Percentiles rank a stretch among this genome's conserved stretches.
Evolutionary conservation across 2,329 filamentous ascomycete species (phyloP).

Genomic region (Gnomoniopsis sp.): DNA sequence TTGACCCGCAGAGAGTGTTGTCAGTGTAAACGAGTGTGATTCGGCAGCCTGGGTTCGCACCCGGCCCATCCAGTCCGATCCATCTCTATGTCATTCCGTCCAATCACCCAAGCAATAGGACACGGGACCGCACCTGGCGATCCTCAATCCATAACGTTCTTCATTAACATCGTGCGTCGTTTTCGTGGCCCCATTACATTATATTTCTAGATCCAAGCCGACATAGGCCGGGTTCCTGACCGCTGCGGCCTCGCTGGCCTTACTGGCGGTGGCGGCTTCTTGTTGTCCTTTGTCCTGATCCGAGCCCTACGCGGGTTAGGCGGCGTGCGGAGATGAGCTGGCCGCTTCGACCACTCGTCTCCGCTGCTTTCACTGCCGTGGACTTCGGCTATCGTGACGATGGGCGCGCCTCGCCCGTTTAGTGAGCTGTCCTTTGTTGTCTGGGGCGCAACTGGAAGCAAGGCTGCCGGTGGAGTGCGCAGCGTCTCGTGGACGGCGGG

Average conservation of each 20-base stretch:
- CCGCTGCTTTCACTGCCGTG: neutral
- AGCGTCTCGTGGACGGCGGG: neutral
- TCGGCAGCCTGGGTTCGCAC: too few species aligned
- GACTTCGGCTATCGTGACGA: neutral
- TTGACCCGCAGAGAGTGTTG: too few species aligned
- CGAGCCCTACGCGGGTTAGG: neutral
- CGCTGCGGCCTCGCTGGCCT: neutral
- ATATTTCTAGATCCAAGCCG: constrained; percentile 1
- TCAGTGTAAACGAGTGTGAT: too few species aligned
- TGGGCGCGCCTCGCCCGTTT: neutral
- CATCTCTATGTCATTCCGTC: neutral
- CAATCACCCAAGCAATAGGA: neutral
- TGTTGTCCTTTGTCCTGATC: neutral
- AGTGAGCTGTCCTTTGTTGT: neutral
- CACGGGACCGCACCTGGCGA: neutral
- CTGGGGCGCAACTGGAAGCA: neutral
- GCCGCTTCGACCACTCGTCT: neutral
- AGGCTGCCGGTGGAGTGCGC: neutral
- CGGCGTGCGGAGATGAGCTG: neutral
- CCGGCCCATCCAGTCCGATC: too few species aligned
- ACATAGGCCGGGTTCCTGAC: neutral
- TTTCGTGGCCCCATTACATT: too few species aligned
- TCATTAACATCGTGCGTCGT: neutral
- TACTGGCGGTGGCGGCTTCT: neutral
- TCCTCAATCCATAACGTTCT: neutral